phyloP scores from a whole-genome alignment of 2,329 filamentous ascomycete genomes.

The Penicillium verrucosum region DNA sequence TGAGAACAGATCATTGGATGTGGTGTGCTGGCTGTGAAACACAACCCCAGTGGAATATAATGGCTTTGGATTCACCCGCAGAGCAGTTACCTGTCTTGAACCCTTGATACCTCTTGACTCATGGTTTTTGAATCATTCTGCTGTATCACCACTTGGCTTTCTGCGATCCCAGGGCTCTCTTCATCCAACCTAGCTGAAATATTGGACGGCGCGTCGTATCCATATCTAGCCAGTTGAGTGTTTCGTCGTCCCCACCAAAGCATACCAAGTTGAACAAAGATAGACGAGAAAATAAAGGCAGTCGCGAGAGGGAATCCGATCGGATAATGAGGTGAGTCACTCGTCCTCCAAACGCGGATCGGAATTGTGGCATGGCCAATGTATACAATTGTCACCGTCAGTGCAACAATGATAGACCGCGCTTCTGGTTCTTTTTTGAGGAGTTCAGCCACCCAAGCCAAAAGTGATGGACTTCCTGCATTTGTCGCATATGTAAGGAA shows the following conservation, averaged over 20 bases:
- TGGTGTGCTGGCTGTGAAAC: too few relatives aligned
- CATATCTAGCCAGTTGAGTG: background rate
- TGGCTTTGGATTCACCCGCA: too few relatives aligned
- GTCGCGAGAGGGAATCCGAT: conserved; percentile 20
- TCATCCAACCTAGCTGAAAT: background rate
- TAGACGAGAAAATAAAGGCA: conserved; percentile 11
- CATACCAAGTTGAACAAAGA: conserved; percentile 6
- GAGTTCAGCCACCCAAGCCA: conserved; percentile 19
- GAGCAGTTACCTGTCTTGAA: too few relatives aligned
- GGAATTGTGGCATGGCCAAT: conserved; percentile 21
- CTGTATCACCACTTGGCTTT: background rate
- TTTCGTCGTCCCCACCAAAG: conserved; percentile 6
- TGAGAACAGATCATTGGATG: too few relatives aligned
- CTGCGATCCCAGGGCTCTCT: too few relatives aligned
- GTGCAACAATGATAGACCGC: conserved; percentile 16
- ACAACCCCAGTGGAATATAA: too few relatives aligned
- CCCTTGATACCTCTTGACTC: background rate
- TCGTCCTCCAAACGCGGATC: conserved; percentile 17
- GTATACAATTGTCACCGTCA: conserved; percentile 20
- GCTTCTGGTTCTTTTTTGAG: conserved; percentile 18
- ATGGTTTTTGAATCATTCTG: background rate
- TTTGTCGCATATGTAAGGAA: conserved; percentile 21
- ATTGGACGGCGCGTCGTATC: background rate
- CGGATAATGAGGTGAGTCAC: conserved; percentile 19
- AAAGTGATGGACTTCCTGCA: conserved; percentile 12